A percentile compares a stretch with the other conserved stretches of the same genome.
Conservation (phyloP, 2,329 filamentous ascomycete species). For the Neonectria magnoliae region DNA sequence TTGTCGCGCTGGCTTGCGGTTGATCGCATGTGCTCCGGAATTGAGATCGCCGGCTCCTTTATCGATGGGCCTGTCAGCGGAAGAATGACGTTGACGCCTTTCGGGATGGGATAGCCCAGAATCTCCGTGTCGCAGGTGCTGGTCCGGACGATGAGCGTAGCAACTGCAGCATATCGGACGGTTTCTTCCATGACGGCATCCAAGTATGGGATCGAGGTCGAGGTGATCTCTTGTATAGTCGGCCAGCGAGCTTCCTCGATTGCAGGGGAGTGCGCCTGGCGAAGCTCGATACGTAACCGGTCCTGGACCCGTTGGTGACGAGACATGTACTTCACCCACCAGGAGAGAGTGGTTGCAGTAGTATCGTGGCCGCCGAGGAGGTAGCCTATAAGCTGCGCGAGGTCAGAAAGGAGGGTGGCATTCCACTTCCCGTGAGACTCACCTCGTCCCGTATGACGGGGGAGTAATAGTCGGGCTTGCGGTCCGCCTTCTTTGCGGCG, state of each 20-base stretch:
- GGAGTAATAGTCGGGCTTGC: conserved; percentile 46
- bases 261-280: conserved; percentile 35
- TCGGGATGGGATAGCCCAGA: conserved; percentile 47
- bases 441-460: conserved; percentile 49
- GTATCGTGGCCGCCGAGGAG: conserved; percentile 46
- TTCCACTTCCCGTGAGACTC: not conserved
- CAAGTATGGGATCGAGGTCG: conserved; percentile 46
- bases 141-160: conserved; percentile 44
- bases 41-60: conserved; percentile 37
- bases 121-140: conserved; percentile 47
- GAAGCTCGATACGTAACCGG: conserved; percentile 41
- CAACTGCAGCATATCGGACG: conserved; percentile 45
- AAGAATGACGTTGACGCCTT: conserved; percentile 47
- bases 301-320: conserved; percentile 35
- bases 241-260: conserved; percentile 39
- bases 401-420: not conserved
- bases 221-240: conserved; percentile 43
- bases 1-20: conserved; percentile 36
- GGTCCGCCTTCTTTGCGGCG: conserved; percentile 43
- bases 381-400: conserved; percentile 39
- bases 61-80: conserved; percentile 44
- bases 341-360: conserved; percentile 41
- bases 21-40: conserved; percentile 44
- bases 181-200: conserved; percentile 52
- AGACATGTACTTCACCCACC: conserved; percentile 45